phyloP scores from a whole-genome alignment of 2,329 filamentous ascomycete species.

The Zasmidium angulare region DNA sequence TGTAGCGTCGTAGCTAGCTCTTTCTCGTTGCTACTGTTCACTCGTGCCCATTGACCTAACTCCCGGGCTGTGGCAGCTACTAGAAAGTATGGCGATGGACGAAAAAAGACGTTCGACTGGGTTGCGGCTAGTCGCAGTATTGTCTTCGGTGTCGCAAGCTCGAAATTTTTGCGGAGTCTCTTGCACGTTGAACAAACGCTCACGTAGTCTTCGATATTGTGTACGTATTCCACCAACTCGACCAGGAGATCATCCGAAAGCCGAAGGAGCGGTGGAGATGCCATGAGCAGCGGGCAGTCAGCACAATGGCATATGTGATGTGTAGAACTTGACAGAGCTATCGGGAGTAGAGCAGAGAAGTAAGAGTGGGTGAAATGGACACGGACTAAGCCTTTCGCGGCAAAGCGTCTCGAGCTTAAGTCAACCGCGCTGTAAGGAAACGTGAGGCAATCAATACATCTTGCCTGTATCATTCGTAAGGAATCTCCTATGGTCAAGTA shows the following conservation, averaged over 20 bases:
- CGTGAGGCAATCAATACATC: too few species aligned
- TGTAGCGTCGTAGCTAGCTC: conserved; percentile 24
- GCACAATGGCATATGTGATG: too few species aligned
- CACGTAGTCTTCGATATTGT: conserved; percentile 38
- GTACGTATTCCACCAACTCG: conserved; percentile 21
- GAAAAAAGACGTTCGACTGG: conserved; percentile 38
- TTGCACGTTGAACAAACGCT: conserved; percentile 33
- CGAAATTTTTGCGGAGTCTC: conserved; percentile 25
- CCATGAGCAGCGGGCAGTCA: too few species aligned
- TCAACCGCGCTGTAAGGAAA: too few species aligned
- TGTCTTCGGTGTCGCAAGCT: conserved; percentile 23
- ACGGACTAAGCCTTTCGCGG: too few species aligned
- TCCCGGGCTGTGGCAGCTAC: conserved; percentile 35
- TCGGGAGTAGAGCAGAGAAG: too few species aligned
- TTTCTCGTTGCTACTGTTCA: conserved; percentile 22
- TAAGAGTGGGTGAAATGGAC: too few species aligned
- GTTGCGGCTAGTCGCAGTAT: conserved; percentile 37
- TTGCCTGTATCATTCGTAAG: too few species aligned
- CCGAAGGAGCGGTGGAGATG: too few species aligned
- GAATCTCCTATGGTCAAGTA: too few species aligned
- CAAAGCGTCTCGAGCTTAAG: too few species aligned
- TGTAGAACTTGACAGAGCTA: too few species aligned
- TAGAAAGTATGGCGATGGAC: conserved; percentile 39
- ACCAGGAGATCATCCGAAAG: conserved; percentile 21
- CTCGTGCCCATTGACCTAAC: conserved; percentile 36